A percentile compares a stretch with the other conserved stretches of the same genome.
Evolutionary conservation across 2,329 filamentous ascomycete species (phyloP).

Genomic region (Trichophyton benhamiae): DNA sequence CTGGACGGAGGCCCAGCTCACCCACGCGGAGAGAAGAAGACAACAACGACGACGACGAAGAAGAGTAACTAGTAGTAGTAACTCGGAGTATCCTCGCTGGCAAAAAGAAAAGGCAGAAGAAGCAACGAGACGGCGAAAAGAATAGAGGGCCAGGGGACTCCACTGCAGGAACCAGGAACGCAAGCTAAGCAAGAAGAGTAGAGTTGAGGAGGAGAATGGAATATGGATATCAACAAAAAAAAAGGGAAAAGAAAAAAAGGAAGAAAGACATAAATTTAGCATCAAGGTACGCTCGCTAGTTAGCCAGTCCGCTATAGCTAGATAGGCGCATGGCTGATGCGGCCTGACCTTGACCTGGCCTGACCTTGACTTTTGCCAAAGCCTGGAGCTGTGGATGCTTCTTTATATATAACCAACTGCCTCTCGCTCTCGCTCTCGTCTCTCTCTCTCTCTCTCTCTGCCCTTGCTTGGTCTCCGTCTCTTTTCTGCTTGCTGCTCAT

Average conservation of each 20-base stretch:
- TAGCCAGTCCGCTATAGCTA: not conserved
- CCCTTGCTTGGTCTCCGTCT: not conserved
- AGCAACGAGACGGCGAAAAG: not conserved
- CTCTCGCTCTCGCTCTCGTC: not conserved
- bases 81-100: not conserved
- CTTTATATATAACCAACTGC: not conserved
- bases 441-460: not conserved
- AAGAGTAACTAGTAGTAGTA: not conserved
- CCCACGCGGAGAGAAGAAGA: no score
- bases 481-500: not conserved
- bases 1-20: no score
- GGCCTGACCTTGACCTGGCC: not conserved
- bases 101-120: not conserved
- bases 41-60: not conserved
- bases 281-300: not conserved
- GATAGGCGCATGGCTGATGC: not conserved
- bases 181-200: not conserved
- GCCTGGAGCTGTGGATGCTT: no score
- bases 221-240: no score
- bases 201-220: no score
- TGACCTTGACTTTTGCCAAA: not conserved
- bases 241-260: no score
- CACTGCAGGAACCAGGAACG: constrained; percentile 3
- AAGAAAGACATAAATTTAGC: not conserved
- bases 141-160: not conserved